These are phyloP conservation scores for Aspergillus vadensis DNA, from an alignment of 2,329 filamentous ascomycete genomes.

Conservation along the genomic window DNA sequence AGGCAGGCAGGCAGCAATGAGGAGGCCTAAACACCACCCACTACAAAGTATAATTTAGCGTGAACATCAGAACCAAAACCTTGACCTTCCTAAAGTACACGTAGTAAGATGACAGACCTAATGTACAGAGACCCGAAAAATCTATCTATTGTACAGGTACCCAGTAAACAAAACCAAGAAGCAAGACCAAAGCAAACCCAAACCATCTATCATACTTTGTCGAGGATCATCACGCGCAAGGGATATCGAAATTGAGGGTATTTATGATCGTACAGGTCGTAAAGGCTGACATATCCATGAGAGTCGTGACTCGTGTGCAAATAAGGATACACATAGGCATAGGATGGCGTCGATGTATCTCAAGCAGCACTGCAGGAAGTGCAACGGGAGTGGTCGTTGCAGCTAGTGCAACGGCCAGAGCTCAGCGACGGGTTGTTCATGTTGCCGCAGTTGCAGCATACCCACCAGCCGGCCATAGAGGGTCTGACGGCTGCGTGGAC, in stretches of 20 bases:
- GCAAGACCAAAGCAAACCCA: background rate
- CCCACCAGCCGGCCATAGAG: slow-evolving; percentile 24
- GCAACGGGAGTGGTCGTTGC: slow-evolving; percentile 16
- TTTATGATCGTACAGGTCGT: background rate
- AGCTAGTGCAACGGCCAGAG: slow-evolving; percentile 22
- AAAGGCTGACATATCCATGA: background rate
- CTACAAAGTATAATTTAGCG: too few relatives aligned
- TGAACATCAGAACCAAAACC: too few relatives aligned
- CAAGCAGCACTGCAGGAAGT: background rate
- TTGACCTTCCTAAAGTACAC: too few relatives aligned
- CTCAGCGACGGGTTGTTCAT: slow-evolving; percentile 25
- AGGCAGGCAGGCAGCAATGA: background rate
- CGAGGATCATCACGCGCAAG: too few relatives aligned
- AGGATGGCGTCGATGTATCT: background rate
- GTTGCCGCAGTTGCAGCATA: slow-evolving; percentile 24
- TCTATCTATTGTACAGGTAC: too few relatives aligned
- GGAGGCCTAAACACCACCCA: too few relatives aligned
- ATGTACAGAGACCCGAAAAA: too few relatives aligned
- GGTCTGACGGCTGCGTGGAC: background rate
- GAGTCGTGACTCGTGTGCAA: background rate
- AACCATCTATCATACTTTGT: background rate
- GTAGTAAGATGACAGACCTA: too few relatives aligned
- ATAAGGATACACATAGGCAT: too few relatives aligned
- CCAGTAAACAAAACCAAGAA: too few relatives aligned
- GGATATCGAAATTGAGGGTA: too few relatives aligned